Conservation (phyloP, 345 rosid genomes). For the Moringa oleifera region DNA sequence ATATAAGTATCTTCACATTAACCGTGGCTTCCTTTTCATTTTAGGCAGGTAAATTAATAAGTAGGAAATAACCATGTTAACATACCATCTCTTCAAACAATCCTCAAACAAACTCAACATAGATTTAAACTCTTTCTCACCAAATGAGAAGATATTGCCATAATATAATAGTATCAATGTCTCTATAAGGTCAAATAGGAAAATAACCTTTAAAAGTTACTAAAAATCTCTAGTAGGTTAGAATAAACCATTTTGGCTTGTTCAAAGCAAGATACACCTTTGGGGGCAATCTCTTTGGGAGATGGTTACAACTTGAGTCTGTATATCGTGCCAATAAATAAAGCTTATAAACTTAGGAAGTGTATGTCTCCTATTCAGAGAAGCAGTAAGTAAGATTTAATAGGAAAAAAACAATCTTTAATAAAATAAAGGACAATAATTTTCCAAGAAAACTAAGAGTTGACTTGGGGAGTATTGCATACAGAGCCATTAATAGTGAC, state of each 20-base stretch:
- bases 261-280: constrained; percentile 84
- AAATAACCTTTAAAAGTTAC: constrained; percentile 10
- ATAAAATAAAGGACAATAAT: constrained; percentile 4
- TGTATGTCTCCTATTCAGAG: neutral
- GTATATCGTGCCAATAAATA: constrained; percentile 16
- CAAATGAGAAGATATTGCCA: constrained; percentile 83
- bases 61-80: constrained; percentile 20
- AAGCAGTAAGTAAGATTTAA: neutral
- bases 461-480: constrained; percentile 79
- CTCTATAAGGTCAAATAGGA: neutral
- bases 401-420: neutral
- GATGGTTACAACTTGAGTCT: constrained; percentile 89
- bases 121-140: constrained; percentile 74
- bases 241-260: constrained; percentile 93
- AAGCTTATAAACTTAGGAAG: neutral
- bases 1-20: neutral
- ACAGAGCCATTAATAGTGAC: constrained; percentile 85
- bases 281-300: constrained; percentile 83
- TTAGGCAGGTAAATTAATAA: neutral
- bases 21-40: neutral
- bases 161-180: constrained; percentile 11
- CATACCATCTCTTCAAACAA: constrained; percentile 69
- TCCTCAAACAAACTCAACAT: constrained; percentile 67
- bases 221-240: neutral
- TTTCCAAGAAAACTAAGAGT: neutral